These are phyloP conservation scores for Saccharomycopsis crataegensis DNA, from an alignment of 1,139 yeast species.

Conservation along the genomic window DNA sequence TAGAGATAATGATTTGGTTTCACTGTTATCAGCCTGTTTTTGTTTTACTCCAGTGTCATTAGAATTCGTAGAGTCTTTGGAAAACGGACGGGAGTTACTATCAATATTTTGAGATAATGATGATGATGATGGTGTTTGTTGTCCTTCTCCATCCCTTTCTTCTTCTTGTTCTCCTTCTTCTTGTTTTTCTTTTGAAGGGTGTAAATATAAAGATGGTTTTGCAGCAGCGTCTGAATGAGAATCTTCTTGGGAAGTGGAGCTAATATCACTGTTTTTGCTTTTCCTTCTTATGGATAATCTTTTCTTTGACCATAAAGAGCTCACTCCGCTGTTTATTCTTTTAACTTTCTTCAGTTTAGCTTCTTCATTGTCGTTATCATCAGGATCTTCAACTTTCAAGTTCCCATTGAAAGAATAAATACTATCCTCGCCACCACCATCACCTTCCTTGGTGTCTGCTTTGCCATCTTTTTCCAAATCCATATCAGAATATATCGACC, in stretches of 20 bases:
- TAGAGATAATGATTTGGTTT: no score
- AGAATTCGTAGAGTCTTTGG: no score
- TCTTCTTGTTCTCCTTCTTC: not conserved
- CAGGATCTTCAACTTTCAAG: not conserved
- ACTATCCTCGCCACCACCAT: not conserved
- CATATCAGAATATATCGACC: conserved; percentile 1
- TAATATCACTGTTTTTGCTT: conserved; percentile 2
- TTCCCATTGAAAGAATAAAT: not conserved
- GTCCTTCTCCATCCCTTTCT: not conserved
- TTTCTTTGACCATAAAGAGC: conserved; percentile 6
- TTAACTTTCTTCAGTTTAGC: not conserved
- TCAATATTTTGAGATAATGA: no score
- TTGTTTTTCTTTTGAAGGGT: not conserved
- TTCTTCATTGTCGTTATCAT: not conserved
- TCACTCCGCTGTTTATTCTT: conserved; percentile 1
- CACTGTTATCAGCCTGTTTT: no score
- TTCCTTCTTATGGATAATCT: conserved; percentile 6
- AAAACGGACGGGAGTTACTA: no score
- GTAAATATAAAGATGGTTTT: no score
- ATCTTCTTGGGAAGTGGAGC: not conserved
- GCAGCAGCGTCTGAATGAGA: not conserved
- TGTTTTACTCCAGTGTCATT: no score
- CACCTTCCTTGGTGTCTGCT: not conserved
- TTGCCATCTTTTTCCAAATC: not conserved
- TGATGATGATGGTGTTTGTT: no score